Base-by-base conservation (phyloP, 306 rosid genomes). In the Vachellia pachyceras region DNA sequence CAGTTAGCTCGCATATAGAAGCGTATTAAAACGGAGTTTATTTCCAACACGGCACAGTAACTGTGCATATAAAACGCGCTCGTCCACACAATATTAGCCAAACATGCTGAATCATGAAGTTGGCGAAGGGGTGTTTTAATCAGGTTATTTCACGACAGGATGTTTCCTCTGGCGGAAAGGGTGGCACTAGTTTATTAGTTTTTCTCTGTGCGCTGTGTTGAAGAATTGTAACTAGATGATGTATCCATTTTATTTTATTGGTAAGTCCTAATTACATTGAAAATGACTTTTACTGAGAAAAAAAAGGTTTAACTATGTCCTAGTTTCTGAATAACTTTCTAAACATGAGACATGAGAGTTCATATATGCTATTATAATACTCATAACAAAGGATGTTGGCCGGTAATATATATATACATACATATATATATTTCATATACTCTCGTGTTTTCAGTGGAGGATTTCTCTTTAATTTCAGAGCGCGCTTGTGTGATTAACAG, bases 1-100 rank as follows among this genome's bases (percentile, higher is more conserved):
- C 29, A 60, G 22, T 66, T 66, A 18, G 47, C n/a, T 61, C 40
- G 9, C 29, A 35, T 55, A 18, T 17, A 65, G 44, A 35, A 35
- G 72, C 15, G 13, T n/a, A 47, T 73, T 77, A 85, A 80, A 80
- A 77, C 10, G 72, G 55, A 29, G 60, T 85, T 49, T 14, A 12
- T 49, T 85, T 78, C 86, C 76, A 83, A n/a, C 60, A 85, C 75
- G 89, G 84, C 81, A 85, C 66, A 15, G 44, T 69, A 25, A 67
- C 73, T 79, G 82, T 67, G 82, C 33, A 29, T 29, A 29, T 29
- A 29, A 29, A 29, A 29, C 33, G 2, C 33, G 2, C 33, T 0
- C 33, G 33, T 2, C 1, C 33, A 29, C 33, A 29, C 33, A 29
- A 29, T 29, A 41, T 69, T 73, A 67, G 65, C 84, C 79, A 82